Conservation (phyloP, 345 rosid species). For the Arabidopsis suecica region DNA sequence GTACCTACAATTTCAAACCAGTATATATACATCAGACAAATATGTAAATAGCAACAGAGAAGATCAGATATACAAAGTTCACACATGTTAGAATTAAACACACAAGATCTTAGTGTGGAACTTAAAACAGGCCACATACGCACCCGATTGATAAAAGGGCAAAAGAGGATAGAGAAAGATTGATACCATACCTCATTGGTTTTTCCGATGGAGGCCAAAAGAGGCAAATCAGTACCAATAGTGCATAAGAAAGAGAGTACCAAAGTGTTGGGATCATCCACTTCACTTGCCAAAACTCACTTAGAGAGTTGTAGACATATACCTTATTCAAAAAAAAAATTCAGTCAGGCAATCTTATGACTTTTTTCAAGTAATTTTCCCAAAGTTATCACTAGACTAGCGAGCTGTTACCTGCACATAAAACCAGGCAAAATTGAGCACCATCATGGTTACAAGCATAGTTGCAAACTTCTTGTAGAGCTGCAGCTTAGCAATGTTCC, state of each 20-base stretch:
- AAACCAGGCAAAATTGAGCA: conserved; percentile 79
- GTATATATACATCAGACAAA: background rate
- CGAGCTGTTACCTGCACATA: conserved; percentile 70
- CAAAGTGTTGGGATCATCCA: conserved; percentile 88
- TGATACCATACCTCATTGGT: conserved; percentile 69
- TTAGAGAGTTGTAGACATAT: conserved; percentile 73
- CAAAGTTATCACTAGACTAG: background rate
- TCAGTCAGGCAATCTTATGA: conserved; percentile 1
- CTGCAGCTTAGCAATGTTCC: conserved; percentile 73
- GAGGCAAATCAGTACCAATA: conserved; percentile 68
- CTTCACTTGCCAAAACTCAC: conserved; percentile 81
- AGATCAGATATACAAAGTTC: background rate
- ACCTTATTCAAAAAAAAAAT: conserved; percentile 50
- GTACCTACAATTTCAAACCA: conserved; percentile 47
- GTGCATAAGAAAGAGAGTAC: conserved; percentile 63
- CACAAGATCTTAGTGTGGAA: conserved; percentile 8
- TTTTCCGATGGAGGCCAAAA: conserved; percentile 82
- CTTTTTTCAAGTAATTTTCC: background rate
- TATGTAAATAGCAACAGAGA: background rate
- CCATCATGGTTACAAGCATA: conserved; percentile 69
- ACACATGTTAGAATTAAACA: background rate
- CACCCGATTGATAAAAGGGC: background rate
- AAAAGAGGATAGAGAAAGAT: background rate
- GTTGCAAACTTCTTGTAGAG: conserved; percentile 78
- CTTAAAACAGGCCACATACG: background rate